Evolutionary conservation across 306 rosid species (phyloP).

Genomic region (Malus sieversii): DNA sequence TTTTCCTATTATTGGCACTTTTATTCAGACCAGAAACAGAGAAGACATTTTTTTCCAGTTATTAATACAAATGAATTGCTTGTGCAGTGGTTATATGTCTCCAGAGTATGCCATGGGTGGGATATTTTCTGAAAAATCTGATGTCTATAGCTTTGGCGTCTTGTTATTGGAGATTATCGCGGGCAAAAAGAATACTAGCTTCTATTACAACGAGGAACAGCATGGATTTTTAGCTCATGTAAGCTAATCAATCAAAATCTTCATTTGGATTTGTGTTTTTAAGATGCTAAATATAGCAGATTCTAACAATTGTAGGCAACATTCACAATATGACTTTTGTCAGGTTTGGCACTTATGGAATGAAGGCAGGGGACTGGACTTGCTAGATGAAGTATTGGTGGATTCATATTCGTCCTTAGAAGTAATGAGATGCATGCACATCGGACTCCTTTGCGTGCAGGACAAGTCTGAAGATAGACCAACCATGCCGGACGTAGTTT

Average conservation of each 20-base stretch:
- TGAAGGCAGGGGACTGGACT: conserved; percentile 1
- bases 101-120: conserved; percentile 21
- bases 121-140: conserved; percentile 14
- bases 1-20: background rate
- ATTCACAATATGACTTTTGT: background rate
- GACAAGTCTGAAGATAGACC: conserved; percentile 12
- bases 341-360: conserved; percentile 16
- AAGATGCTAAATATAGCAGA: background rate
- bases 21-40: background rate
- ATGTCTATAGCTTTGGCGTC: conserved; percentile 28
- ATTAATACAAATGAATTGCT: background rate
- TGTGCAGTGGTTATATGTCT: conserved; percentile 25
- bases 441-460: conserved; percentile 25
- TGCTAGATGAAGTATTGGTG: background rate
- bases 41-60: background rate
- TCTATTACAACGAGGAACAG: background rate
- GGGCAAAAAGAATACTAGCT: conserved; percentile 1
- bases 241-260: background rate
- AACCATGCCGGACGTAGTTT: conserved; percentile 3
- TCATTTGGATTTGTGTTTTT: too few relatives aligned
- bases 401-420: background rate
- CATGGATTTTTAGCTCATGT: conserved; percentile 22
- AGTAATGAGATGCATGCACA: conserved; percentile 7
- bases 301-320: background rate
- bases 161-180: conserved; percentile 19